Percentiles rank a stretch among this genome's conserved stretches.
Evolutionary conservation across 352 stramenopile genomes (phyloP).

Genomic region (Pilasporangium apinafurcum): DNA sequence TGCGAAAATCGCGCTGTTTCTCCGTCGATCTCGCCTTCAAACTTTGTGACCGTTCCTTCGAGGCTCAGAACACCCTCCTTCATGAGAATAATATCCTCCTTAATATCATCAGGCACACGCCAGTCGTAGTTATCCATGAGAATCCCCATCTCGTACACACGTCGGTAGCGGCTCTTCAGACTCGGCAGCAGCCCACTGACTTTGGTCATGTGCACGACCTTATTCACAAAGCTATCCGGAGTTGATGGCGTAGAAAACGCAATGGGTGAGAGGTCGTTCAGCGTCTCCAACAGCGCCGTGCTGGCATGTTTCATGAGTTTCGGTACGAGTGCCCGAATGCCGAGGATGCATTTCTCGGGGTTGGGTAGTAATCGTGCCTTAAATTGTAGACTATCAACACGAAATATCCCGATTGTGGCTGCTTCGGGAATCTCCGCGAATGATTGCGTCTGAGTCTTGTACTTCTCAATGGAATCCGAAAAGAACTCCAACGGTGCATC

Average conservation of each 20-base stretch:
- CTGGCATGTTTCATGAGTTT: conserved; percentile 87
- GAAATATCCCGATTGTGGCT: conserved; percentile 89
- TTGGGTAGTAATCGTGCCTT: conserved; percentile 86
- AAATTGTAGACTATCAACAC: conserved; percentile 85
- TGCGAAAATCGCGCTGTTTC: conserved; percentile 90
- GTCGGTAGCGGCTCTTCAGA: conserved; percentile 62
- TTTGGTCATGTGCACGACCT: conserved; percentile 85
- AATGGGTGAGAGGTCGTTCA: conserved; percentile 81
- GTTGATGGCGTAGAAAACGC: conserved; percentile 66
- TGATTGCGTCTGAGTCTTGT: conserved; percentile 59
- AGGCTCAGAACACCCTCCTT: conserved; percentile 89
- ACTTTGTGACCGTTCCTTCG: conserved; percentile 84
- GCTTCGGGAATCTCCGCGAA: conserved; percentile 84
- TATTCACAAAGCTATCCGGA: conserved; percentile 78
- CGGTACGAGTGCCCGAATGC: conserved; percentile 77
- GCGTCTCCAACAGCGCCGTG: conserved; percentile 69
- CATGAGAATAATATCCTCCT: conserved; percentile 92
- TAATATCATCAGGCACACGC: conserved; percentile 88
- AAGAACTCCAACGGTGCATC: conserved; percentile 73
- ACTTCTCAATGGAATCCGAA: conserved; percentile 78
- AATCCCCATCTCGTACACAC: conserved; percentile 82
- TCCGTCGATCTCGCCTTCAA: conserved; percentile 88
- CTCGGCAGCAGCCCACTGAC: conserved; percentile 56
- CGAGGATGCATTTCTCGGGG: conserved; percentile 81
- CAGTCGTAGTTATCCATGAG: conserved; percentile 91